phyloP scores from a whole-genome alignment of 306 rosid species.

The Prunus fruticosa region DNA sequence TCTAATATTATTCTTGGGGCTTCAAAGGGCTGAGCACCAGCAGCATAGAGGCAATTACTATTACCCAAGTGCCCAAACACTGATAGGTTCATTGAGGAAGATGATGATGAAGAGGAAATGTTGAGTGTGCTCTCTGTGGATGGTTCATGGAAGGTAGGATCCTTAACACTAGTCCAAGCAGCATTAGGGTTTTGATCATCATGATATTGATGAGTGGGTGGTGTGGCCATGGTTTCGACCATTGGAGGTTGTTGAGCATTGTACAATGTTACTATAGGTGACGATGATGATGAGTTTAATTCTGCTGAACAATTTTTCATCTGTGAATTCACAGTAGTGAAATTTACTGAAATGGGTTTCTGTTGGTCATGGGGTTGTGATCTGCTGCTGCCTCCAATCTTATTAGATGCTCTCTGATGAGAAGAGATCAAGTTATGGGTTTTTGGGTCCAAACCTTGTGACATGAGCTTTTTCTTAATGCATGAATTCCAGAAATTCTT shows the following conservation, averaged over 20 bases:
- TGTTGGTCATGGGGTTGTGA: slow-evolving; percentile 16
- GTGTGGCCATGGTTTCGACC: background rate
- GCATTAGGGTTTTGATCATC: slow-evolving; percentile 15
- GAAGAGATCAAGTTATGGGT: slow-evolving; percentile 43
- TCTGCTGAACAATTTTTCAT: background rate
- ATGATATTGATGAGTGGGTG: slow-evolving; percentile 6
- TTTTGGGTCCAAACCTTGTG: slow-evolving; percentile 51
- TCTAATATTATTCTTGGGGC: background rate
- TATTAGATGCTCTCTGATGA: background rate
- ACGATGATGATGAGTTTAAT: background rate
- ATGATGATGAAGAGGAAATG: slow-evolving; percentile 33
- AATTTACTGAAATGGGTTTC: slow-evolving; percentile 13
- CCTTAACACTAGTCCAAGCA: slow-evolving; percentile 1
- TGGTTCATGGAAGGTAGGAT: slow-evolving; percentile 13
- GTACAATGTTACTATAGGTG: slow-evolving; percentile 6
- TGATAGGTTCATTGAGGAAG: slow-evolving; percentile 20
- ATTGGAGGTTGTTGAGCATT: background rate
- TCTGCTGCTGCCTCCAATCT: background rate
- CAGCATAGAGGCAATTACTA: slow-evolving; percentile 24
- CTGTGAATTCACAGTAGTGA: slow-evolving; percentile 14
- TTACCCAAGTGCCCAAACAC: slow-evolving; percentile 25
- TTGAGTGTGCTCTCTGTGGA: slow-evolving; percentile 14
- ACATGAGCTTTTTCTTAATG: slow-evolving; percentile 51
- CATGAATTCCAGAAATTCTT: slow-evolving; percentile 61
- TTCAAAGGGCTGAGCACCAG: slow-evolving; percentile 28